Base-by-base conservation (phyloP, 2,329 filamentous ascomycete species). In the Lasiodiplodia citricola region DNA sequence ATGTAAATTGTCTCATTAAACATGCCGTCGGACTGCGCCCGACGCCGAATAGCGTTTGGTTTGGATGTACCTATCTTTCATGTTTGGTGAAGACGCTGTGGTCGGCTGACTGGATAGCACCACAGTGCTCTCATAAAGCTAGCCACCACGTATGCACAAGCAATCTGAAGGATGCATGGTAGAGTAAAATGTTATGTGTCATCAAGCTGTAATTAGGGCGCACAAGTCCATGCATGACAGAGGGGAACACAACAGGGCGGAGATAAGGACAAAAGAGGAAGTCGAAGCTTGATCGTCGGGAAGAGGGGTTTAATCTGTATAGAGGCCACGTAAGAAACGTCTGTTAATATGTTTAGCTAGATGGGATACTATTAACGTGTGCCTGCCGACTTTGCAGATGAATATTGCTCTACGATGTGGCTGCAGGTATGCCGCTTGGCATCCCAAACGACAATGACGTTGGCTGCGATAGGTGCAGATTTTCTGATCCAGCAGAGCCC, bases 191-290 rank as follows among this genome's bases (percentile, higher is more conserved):
- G 28, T 52, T 52, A 38, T 37, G 31, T 52, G 47, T 52, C 41
- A 64, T 52, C 21, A 16, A 52, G 58, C 25, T 47, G 25, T 25
- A 10, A 14, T 52, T 37, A 14, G 25, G 60, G 31, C 38, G 44
- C 47, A 21, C n/a, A 14, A 38, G 25, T 37, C 18, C 6, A 51
- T 44, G 58, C 38, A 51, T 10, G 25, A n/a, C 10, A 13, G 37
- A 21, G 58, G 31, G 58, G 44, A 63, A n/a, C 58, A 63, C 58
- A 63, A n/a, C 58, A 63, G 41, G 37, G 44, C 28, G 25, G 58
- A 25, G 28, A 63, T 35, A 28, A 41, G 21, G 18, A 23, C 25
- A 4, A n/a, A 50, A 25, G 23, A 51, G 21, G 23, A 41, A 50
- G 8, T 10, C 11, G 11, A n/a, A 13, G 25, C 18, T 50, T 28